Evolutionary conservation across 768 basidiomycete genomes (phyloP), one percentile per base, ranked within the genome.

Genomic region (Termitomyces sp.): DNA sequence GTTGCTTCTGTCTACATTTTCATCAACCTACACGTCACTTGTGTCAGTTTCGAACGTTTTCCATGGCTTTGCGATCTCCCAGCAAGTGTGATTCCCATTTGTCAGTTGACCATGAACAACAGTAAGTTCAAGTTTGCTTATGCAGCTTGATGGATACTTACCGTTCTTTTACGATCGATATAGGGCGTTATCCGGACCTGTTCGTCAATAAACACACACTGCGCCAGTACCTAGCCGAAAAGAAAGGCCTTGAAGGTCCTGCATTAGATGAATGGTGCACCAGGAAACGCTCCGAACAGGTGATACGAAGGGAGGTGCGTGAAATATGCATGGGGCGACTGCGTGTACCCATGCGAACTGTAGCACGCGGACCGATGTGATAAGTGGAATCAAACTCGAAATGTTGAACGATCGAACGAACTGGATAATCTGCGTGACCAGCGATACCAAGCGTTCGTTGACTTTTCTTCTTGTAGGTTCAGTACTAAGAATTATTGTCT

Each of bases 331-430:
- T 45, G n/a, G 13, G 1, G 34, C 46, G 20, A 33, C 34, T 45
- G n/a, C n/a, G 20, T 56, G 37, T 14, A 52, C 34, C 53, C 13
- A 14, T 40, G 7, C 5, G 39, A 16, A 27, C 12, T 46, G 13
- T 46, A 66, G 65, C 63, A 64, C 45, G 63, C 63, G 3, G 39
- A 27, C 0, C 50, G 46, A 54, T 66, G 63, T 40, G 58, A 62
- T 22, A 24, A 27, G 5, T 63, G 60, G 63, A 60, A 61, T 42
- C 26, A 33, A 14, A 49, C 47, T 22, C 56, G 57, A 44, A 58
- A 22, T 36, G 22, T 49, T 33, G 51, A 57, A 46, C 57, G 62
- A n/a, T 57, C 56, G 4, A 42, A 43, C 36, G 62, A 64, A 47
- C 43, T 64, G 24, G 55, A 62, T 20, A 55, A 52, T n/a, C 45